Base-by-base conservation (phyloP, 305 asterid species). In the Solanum aculeatissimum region DNA sequence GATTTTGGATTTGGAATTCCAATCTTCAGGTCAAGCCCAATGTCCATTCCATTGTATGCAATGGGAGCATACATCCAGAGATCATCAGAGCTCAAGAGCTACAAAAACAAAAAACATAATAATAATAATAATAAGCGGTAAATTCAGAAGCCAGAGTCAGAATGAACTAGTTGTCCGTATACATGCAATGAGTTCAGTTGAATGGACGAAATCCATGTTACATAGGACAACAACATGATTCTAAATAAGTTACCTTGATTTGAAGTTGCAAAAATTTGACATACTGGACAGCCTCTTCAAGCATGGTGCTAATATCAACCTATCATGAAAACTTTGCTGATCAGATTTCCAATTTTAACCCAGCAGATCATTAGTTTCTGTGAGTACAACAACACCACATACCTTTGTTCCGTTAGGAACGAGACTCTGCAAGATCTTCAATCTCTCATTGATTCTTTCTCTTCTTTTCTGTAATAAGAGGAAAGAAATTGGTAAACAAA, bases 241-340 rank as follows among this genome's bases (percentile, higher is more conserved):
- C 40, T 35, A 35, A 35, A 35, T 8, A 47, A 57, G 6, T 25
- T 88, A 93, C 98, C 97, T 95, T 93, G 87, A 95, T 95, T 86
- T 94, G 98, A 71, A 94, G 97, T 91, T 94, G 98, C 86, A 95
- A 83, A 79, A 94, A 94, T 88, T 95, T 95, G 43, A 95, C 98
- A 87, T 95, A 94, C 9, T 92, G 91, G 77, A 94, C 98, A 21
- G 98, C 98, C 82, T 95, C 98, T 90, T 95, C 98, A 57, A 95
- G 94, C 98, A 95, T 95, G 42, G 98, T 94, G 89, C 98, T 95
- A 75, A 95, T 92, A 86, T 94, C 97, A 84, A 95, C 98, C 82
- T 77, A 10, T 77, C 12, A 77, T 51, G 65, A 10, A 3, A 77
- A 69, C 15, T n/a, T 75, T 27, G 27, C 10, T 27, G 9, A 77